phyloP scores from a whole-genome alignment of 257 asterid species.

The Anisodus tanguticus region DNA sequence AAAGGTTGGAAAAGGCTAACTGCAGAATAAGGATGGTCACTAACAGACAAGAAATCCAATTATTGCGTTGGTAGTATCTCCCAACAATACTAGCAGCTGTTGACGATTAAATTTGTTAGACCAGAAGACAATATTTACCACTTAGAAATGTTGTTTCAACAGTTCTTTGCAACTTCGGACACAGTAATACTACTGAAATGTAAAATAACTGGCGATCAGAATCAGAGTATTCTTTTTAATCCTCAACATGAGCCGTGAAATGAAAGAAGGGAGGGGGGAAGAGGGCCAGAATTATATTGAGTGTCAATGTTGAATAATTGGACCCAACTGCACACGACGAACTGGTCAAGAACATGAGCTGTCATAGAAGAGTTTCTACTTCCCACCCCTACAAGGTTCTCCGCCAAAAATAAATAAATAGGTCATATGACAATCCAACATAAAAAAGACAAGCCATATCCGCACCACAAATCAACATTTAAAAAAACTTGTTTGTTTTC shows the following conservation, averaged over 20 bases:
- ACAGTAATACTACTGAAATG: conserved; percentile 11
- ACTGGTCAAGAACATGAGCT: background rate
- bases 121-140: background rate
- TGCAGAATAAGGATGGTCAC: conserved; percentile 15
- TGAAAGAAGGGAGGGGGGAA: background rate
- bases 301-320: background rate
- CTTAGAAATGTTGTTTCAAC: background rate
- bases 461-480: background rate
- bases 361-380: background rate
- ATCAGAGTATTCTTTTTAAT: background rate
- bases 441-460: background rate
- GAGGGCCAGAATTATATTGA: background rate
- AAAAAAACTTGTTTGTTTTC: background rate
- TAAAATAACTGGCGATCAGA: background rate
- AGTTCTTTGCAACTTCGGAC: background rate
- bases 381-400: background rate
- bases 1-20: conserved; percentile 19
- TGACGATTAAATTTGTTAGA: background rate
- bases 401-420: background rate
- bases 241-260: background rate
- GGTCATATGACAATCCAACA: background rate
- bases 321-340: background rate
- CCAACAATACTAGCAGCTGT: background rate
- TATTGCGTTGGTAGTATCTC: background rate
- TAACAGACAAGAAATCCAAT: background rate